phyloP scores from a whole-genome alignment of 2,329 filamentous ascomycete genomes.

The Cytospora leucostoma region DNA sequence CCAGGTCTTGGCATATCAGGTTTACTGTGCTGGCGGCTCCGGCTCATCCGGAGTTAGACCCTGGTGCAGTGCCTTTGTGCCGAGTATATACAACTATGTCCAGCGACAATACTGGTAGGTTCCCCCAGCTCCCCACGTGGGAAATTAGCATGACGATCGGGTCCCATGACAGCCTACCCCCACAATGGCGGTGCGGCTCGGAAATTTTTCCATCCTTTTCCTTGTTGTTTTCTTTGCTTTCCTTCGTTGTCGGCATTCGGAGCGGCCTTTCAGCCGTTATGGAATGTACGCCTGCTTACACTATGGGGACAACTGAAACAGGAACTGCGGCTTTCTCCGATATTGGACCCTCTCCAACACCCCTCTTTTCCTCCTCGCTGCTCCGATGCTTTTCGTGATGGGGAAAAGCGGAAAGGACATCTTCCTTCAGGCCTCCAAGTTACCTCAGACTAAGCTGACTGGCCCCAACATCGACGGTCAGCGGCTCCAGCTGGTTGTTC shows the following conservation, averaged over 20 bases:
- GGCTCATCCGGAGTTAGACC: conserved; percentile 47
- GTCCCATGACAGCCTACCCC: neutral
- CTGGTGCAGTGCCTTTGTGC: conserved; percentile 75
- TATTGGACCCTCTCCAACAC: conserved; percentile 91
- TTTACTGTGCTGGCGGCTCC: conserved; percentile 59
- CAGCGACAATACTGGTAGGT: conserved; percentile 86
- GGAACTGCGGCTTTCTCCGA: conserved; percentile 82
- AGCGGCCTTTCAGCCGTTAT: neutral
- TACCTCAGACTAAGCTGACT: conserved; percentile 1
- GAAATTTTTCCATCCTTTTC: neutral
- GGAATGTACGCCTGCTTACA: conserved; percentile 11
- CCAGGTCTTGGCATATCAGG: conserved; percentile 72
- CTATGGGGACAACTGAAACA: conserved; percentile 39
- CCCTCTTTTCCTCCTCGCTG: conserved; percentile 82
- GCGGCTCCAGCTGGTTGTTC: conserved; percentile 40
- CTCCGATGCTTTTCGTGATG: conserved; percentile 73
- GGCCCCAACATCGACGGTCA: conserved; percentile 7
- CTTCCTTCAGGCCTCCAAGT: conserved; percentile 28
- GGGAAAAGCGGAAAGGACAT: conserved; percentile 58
- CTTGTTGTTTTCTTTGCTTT: neutral
- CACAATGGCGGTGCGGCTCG: neutral
- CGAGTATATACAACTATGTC: conserved; percentile 90
- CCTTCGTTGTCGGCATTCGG: neutral
- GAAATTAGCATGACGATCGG: too few relatives aligned
- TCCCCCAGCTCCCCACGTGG: neutral